Percentiles rank a stretch among this genome's conserved stretches.
Conservation (phyloP, 2,329 filamentous ascomycete genomes). For the Ceratocystis destructans region DNA sequence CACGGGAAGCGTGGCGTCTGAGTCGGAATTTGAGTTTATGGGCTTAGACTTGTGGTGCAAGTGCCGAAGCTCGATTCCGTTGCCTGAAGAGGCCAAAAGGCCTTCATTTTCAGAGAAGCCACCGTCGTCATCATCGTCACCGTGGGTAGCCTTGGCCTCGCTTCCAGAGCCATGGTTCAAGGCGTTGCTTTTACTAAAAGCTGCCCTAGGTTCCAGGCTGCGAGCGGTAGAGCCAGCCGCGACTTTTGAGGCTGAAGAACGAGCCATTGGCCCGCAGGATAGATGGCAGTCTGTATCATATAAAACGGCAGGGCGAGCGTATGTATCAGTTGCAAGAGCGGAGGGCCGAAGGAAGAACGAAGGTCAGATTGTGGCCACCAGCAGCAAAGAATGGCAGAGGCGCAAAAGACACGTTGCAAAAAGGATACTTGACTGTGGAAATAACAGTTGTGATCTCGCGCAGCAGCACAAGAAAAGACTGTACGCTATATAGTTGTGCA, state of each 20-base stretch:
- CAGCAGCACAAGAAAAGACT: not conserved
- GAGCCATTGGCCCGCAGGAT: constrained; percentile 9
- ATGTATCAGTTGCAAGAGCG: not conserved
- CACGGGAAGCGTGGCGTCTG: constrained; percentile 13
- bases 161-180: not conserved
- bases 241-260: constrained; percentile 4
- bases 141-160: not conserved
- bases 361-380: not conserved
- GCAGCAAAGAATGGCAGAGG: not conserved
- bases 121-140: not conserved
- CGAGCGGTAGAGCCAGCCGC: constrained; percentile 1
- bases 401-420: not conserved
- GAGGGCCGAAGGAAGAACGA: not conserved
- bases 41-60: constrained; percentile 12
- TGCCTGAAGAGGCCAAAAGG: constrained; percentile 36
- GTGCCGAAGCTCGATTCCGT: constrained; percentile 22
- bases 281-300: not conserved
- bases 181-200: not conserved
- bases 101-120: constrained; percentile 41
- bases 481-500: not conserved
- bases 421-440: not conserved
- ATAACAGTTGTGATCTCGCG: not conserved
- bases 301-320: not conserved
- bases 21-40: constrained; percentile 21
- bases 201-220: not conserved